Evolutionary conservation across 306 rosid species (phyloP), one percentile per base, ranked within the genome.

Genomic region (Abrus precatorius): DNA sequence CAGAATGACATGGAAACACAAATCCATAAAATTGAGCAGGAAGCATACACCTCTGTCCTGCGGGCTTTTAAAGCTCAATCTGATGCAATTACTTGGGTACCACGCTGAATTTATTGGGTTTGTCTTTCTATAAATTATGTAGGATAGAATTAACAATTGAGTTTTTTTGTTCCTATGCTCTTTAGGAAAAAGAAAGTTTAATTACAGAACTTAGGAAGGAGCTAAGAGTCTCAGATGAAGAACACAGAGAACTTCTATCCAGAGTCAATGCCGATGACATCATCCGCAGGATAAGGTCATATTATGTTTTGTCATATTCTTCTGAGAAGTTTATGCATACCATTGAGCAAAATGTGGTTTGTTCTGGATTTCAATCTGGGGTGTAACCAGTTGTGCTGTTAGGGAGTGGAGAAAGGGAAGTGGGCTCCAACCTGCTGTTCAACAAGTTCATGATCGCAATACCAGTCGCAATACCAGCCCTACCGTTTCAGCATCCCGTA

Each of bases 161-260:
- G 2, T 69, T 7, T 30, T 27, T 48, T 8, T 38, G 54, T 76
- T 52, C 50, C 44, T 72, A 3, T 79, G 80, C 48, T 36, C 66
- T 56, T 48, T 5, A 94, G 98, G 98, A 94, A 83, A 94, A 91
- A 83, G 97, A 93, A 86, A 83, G 97, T 80, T 78, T 91, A 87
- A 90, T 94, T 80, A 91, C 98, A 20, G 98, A 94, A 85, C 94
- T 94, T 72, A 86, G 98, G 86, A 94, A 94, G 85, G 98, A 94
- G 86, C 82, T 94, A 84, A 89, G 97, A 88, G 93, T 94, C 80
- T 91, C 98, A 7, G 92, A 94, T 81, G 98, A 90, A 57, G 95
- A 91, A 77, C 98, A 94, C 86, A 87, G 98, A 84, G 94, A 90
- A 77, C 93, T 91, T 78, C 86, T 94, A 14, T 77, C 91, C 14